phyloP scores from a whole-genome alignment of 202 grass and related monocot genomes.

The Setaria italica region DNA sequence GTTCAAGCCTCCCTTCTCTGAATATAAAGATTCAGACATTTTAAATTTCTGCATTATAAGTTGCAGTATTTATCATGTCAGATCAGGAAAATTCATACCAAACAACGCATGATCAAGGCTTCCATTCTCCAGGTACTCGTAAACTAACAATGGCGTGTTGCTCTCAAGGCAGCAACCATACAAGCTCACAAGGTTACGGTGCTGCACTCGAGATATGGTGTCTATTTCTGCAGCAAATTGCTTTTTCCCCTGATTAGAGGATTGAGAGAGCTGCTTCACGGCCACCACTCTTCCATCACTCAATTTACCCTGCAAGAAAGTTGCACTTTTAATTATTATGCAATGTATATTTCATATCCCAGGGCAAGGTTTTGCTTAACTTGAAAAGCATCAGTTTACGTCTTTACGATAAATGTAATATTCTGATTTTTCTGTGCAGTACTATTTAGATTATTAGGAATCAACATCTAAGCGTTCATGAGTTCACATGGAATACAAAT shows the following conservation, averaged over 20 bases:
- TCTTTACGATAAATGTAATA: neutral
- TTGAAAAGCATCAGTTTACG: conserved; percentile 15
- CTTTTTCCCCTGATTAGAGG: conserved; percentile 81
- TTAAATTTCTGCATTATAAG: conserved; percentile 12
- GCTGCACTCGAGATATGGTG: conserved; percentile 80
- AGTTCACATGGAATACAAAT: neutral
- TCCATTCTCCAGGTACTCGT: conserved; percentile 85
- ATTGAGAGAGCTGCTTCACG: conserved; percentile 80
- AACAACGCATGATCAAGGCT: conserved; percentile 85
- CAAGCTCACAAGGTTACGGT: conserved; percentile 79
- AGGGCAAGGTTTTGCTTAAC: conserved; percentile 10
- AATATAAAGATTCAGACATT: conserved; percentile 15
- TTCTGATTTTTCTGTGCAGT: neutral
- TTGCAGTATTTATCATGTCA: conserved; percentile 18
- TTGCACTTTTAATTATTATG: conserved; percentile 23
- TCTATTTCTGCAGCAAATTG: conserved; percentile 87
- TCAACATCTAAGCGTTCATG: neutral
- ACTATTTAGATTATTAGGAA: conserved; percentile 7
- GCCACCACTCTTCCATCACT: conserved; percentile 77
- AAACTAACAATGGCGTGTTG: conserved; percentile 73
- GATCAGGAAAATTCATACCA: conserved; percentile 47
- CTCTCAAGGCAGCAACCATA: conserved; percentile 88
- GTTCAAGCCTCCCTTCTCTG: conserved; percentile 59
- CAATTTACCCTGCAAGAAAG: conserved; percentile 68
- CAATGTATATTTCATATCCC: conserved; percentile 24